These are phyloP conservation scores for Fusarium hostae DNA, from an alignment of 2,329 filamentous ascomycete genomes.

Conservation along the genomic window DNA sequence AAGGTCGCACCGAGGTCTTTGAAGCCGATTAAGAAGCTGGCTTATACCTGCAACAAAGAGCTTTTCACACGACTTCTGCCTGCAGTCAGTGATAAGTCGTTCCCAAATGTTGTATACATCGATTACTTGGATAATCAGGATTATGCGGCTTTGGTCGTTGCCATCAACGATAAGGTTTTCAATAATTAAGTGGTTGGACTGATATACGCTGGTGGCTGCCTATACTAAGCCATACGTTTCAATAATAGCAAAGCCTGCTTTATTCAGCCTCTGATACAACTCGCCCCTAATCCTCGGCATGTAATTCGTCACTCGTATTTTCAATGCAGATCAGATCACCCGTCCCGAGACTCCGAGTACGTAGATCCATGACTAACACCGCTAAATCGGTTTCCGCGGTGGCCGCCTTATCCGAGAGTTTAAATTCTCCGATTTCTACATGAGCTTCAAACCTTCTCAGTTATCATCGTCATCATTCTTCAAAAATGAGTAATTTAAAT, in stretches of 20 bases:
- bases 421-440: conserved; percentile 13
- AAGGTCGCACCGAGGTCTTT: neutral
- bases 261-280: neutral
- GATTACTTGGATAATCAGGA: conserved; percentile 14
- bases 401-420: conserved; percentile 19
- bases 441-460: neutral
- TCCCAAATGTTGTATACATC: conserved; percentile 17
- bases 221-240: neutral
- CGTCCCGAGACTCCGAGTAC: conserved; percentile 13
- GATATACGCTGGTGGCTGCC: neutral
- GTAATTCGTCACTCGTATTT: neutral
- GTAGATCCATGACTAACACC: conserved; percentile 22
- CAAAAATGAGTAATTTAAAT: conserved; percentile 8
- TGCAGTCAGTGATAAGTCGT: neutral
- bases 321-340: conserved; percentile 20
- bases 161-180: conserved; percentile 18
- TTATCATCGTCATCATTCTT: neutral
- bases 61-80: conserved; percentile 3
- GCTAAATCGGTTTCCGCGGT: conserved; percentile 24
- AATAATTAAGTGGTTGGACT: neutral
- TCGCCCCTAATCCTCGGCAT: neutral
- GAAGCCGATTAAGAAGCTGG: conserved; percentile 4
- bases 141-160: conserved; percentile 8
- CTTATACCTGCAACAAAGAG: conserved; percentile 9
- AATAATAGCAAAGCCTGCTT: neutral